These are phyloP conservation scores for Solanum tacnaense DNA, from an alignment of 257 asterid species.

Conservation along the genomic window DNA sequence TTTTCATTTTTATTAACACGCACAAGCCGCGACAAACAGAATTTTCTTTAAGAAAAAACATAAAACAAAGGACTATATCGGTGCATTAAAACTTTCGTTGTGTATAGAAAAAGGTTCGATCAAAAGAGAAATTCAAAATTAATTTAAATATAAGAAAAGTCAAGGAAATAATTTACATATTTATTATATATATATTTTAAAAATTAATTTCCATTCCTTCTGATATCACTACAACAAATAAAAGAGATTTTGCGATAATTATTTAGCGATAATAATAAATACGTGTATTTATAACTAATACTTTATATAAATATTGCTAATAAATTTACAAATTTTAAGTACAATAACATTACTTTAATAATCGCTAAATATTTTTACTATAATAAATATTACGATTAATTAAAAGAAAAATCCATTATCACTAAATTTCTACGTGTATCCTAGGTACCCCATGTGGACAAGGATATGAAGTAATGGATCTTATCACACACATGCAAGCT, in stretches of 20 bases:
- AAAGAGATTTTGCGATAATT: too few species aligned
- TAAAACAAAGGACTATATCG: not conserved
- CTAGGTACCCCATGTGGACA: not conserved
- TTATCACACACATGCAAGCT: not conserved
- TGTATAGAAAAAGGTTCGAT: too few species aligned
- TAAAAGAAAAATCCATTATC: too few species aligned
- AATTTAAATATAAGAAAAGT: not conserved
- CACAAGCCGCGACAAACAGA: not conserved
- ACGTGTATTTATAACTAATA: too few species aligned
- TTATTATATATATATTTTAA: too few species aligned
- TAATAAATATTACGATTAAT: too few species aligned
- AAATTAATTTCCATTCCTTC: not conserved
- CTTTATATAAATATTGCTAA: too few species aligned
- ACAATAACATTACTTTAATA: too few species aligned
- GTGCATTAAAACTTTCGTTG: too few species aligned
- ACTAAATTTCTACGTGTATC: not conserved
- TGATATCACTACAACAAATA: not conserved
- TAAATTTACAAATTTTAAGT: too few species aligned
- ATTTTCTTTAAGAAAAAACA: not conserved
- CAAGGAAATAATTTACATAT: not conserved
- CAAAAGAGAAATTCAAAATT: too few species aligned
- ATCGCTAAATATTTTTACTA: too few species aligned
- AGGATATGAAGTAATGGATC: not conserved
- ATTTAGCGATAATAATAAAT: not conserved
- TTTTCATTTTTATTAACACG: not conserved